Evolutionary conservation across 1,139 yeast genomes (phyloP).

Genomic region (Taphrina flavorubra): DNA sequence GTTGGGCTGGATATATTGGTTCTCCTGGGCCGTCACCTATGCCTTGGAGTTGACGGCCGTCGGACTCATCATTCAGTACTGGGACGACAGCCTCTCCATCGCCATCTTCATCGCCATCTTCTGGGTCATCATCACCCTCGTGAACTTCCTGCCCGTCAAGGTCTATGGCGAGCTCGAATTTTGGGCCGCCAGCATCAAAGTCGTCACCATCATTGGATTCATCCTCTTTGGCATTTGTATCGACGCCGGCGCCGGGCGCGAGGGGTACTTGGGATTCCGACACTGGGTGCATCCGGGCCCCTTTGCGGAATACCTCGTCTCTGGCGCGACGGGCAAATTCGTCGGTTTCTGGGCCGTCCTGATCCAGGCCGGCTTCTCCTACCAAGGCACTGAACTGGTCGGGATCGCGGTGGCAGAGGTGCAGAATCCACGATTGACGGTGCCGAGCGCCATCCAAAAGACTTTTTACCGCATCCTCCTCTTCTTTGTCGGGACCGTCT

Average conservation of each 20-base stretch:
- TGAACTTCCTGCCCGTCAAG: conserved; percentile 67
- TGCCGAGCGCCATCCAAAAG: conserved; percentile 83
- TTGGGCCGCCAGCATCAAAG: conserved; percentile 70
- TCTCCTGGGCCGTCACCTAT: conserved; percentile 83
- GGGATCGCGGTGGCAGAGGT: conserved; percentile 92
- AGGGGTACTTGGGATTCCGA: conserved; percentile 60
- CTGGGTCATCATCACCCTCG: conserved; percentile 59
- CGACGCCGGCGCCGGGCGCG: conserved; percentile 73
- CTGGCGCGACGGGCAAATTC: conserved; percentile 56
- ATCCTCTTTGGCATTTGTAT: conserved; percentile 68
- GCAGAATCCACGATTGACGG: conserved; percentile 76
- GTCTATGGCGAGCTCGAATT: conserved; percentile 72
- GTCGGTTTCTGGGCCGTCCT: conserved; percentile 69
- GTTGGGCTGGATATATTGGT: conserved; percentile 85
- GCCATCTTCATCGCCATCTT: conserved; percentile 80
- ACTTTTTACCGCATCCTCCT: conserved; percentile 80
- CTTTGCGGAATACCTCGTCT: conserved; percentile 60
- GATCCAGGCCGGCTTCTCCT: conserved; percentile 67
- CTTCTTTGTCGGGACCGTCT: conserved; percentile 77
- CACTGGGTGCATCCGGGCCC: conserved; percentile 94
- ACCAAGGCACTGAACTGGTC: conserved; percentile 79
- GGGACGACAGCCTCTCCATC: conserved; percentile 64
- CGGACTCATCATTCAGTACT: conserved; percentile 73
- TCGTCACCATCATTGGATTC: conserved; percentile 74
- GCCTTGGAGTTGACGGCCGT: conserved; percentile 81